Conservation (phyloP, 768 basidiomycete genomes). For the Naganishia vaughanmartiniae region DNA sequence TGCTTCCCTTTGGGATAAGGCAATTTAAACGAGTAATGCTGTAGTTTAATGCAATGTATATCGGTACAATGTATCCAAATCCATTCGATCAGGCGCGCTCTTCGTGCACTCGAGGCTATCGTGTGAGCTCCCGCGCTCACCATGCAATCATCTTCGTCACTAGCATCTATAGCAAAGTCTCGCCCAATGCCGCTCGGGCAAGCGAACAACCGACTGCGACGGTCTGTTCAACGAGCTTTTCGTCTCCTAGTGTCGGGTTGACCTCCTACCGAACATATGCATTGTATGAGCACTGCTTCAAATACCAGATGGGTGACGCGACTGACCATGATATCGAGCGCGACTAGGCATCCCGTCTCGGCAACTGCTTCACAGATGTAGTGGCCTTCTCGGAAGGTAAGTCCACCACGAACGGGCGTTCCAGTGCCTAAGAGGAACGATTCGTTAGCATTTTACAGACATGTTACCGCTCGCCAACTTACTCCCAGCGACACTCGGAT, state of each 20-base stretch:
- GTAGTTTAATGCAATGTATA: too few relatives aligned
- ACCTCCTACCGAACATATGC: slow-evolving; percentile 65
- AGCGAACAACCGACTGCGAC: slow-evolving; percentile 60
- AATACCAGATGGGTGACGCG: neutral
- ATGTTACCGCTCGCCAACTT: slow-evolving; percentile 24
- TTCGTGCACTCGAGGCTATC: too few relatives aligned
- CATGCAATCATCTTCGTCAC: too few relatives aligned
- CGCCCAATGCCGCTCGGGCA: slow-evolving; percentile 51
- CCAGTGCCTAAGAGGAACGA: slow-evolving; percentile 42
- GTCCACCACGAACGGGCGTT: slow-evolving; percentile 78
- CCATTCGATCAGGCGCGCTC: too few relatives aligned
- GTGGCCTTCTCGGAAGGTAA: slow-evolving; percentile 97
- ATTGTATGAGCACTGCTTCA: neutral
- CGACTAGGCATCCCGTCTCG: slow-evolving; percentile 89
- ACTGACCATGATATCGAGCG: slow-evolving; percentile 86
- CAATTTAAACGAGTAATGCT: too few relatives aligned
- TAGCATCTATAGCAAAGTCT: slow-evolving; percentile 44
- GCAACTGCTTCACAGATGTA: slow-evolving; percentile 90
- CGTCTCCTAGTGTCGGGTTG: slow-evolving; percentile 85
- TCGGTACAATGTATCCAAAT: too few relatives aligned
- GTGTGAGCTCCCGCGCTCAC: too few relatives aligned
- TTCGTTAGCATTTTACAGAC: neutral
- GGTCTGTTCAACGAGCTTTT: slow-evolving; percentile 73
- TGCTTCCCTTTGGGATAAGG: too few relatives aligned
- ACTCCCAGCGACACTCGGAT: slow-evolving; percentile 92